phyloP scores from a whole-genome alignment of 2,329 filamentous ascomycete species.

The Aaosphaeria arxii region DNA sequence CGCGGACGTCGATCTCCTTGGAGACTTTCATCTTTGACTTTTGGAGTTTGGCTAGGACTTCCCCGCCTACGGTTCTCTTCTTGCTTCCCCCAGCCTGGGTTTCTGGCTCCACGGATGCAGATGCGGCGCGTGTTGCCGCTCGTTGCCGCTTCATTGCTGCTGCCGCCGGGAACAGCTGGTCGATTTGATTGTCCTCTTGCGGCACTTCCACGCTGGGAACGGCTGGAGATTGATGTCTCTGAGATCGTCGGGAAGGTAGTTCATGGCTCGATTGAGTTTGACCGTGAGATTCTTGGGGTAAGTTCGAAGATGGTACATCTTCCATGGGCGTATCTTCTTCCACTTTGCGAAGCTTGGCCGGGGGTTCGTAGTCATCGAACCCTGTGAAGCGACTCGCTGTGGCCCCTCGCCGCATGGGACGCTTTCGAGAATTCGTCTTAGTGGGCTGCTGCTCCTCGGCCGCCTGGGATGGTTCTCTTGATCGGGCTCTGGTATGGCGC shows the following conservation, averaged over 20 bases:
- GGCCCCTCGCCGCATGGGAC: slow-evolving; percentile 31
- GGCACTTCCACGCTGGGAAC: slow-evolving; percentile 38
- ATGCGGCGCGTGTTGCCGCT: slow-evolving; percentile 24
- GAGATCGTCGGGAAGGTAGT: slow-evolving; percentile 6
- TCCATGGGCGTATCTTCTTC: slow-evolving; percentile 20
- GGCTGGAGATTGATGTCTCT: slow-evolving; percentile 26
- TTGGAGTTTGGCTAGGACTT: slow-evolving; percentile 43
- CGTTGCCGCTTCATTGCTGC: slow-evolving; percentile 76
- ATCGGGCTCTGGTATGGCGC: slow-evolving; percentile 7
- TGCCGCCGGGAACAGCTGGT: slow-evolving; percentile 69
- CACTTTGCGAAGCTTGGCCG: slow-evolving; percentile 25
- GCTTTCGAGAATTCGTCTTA: slow-evolving; percentile 28
- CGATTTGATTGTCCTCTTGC: slow-evolving; percentile 58
- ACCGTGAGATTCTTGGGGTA: neutral
- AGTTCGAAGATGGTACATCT: neutral
- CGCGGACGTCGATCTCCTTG: slow-evolving; percentile 59
- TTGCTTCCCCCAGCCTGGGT: slow-evolving; percentile 35
- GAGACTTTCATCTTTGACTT: slow-evolving; percentile 28
- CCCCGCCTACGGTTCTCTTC: slow-evolving; percentile 14
- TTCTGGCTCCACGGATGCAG: slow-evolving; percentile 26
- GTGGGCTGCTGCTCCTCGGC: slow-evolving; percentile 17
- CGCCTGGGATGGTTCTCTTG: slow-evolving; percentile 11
- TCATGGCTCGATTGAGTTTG: neutral
- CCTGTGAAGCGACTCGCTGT: slow-evolving; percentile 63
- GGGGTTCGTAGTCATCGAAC: slow-evolving; percentile 59